Evolutionary conservation across 371 early-diverging fungal species (phyloP), one percentile per base, ranked within the genome.

Genomic region (Chytridium lagenaria): DNA sequence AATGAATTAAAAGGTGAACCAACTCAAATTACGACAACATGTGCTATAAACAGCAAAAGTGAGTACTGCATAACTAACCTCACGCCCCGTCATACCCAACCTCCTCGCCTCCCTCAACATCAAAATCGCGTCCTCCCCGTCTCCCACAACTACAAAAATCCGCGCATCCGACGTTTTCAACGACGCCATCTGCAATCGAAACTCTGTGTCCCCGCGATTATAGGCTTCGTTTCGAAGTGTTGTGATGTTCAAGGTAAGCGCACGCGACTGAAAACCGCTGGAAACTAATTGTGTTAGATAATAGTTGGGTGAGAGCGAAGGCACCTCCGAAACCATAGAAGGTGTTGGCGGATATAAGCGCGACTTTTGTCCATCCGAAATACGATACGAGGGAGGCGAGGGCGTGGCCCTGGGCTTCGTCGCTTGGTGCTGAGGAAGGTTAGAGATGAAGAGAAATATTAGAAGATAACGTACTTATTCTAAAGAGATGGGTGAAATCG

Each of bases 181-280:
- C 28, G 68, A 68, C 44, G 68, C 19, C 39, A 68, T 34, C 22
- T 51, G 50, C 1, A 49, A 23, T 2, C 15, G 34, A 34, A 44
- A 68, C 33, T 51, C 52, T 19, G 2, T 10, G 33, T 68, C 68
- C 15, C 52, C 68, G 19, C 28, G 28, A 30, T 68, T 68, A 26
- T 31, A 68, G n/a, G 52, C 68, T 34, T 68, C 68, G 68, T 68
- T 68, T n/a, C 68, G 68, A 22, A 68, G n/a, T 12, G 51, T 40
- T 22, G 51, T 68, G 33, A 68, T 68, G 44, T 51, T 51, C 5
- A 7, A 5, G 22, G 31, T 28, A 2, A 7, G 10, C 12, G 68
- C 68, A 26, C 22, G 2, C 22, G 2, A 30, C 19, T 38, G 52
- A 33, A 68, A 30, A 34, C n/a, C 15, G 50, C 49, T 39, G 12